These are phyloP conservation scores for Lumnitzera racemosa DNA, from an alignment of 345 rosid species.

Conservation along the genomic window DNA sequence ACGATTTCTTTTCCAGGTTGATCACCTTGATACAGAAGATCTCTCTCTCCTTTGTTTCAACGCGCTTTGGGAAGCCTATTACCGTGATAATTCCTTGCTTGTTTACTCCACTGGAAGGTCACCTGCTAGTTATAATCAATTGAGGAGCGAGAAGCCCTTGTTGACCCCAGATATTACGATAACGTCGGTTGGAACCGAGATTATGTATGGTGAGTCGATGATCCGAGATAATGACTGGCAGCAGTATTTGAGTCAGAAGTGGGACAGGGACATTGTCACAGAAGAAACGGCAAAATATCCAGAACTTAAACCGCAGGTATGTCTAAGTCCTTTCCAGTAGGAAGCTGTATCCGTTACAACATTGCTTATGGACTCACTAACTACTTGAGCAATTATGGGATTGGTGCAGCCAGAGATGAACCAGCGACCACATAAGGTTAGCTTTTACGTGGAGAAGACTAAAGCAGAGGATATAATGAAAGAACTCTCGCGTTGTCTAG, in stretches of 20 bases:
- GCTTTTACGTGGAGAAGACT: constrained; percentile 58
- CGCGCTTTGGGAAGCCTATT: constrained; percentile 80
- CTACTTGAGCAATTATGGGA: not conserved
- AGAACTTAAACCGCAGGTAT: constrained; percentile 65
- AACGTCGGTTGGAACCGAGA: constrained; percentile 89
- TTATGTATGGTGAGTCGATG: constrained; percentile 64
- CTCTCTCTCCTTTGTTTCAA: constrained; percentile 65
- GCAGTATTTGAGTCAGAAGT: constrained; percentile 47
- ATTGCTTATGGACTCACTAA: too few species aligned
- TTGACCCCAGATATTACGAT: constrained; percentile 75
- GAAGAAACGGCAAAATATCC: constrained; percentile 66
- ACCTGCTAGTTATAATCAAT: constrained; percentile 37
- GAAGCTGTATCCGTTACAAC: not conserved
- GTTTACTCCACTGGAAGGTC: constrained; percentile 86
- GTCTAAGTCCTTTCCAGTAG: not conserved
- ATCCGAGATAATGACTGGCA: constrained; percentile 61
- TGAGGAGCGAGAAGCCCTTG: constrained; percentile 60
- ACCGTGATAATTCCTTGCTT: constrained; percentile 64
- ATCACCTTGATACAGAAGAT: constrained; percentile 65
- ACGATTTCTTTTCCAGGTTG: constrained; percentile 40
- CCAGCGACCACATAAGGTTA: constrained; percentile 74
- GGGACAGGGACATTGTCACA: constrained; percentile 58
- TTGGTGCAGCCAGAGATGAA: constrained; percentile 54
- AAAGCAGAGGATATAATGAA: constrained; percentile 40
- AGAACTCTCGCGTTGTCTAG: constrained; percentile 43